Evolutionary conservation across 2,329 filamentous ascomycete genomes (phyloP).

Genomic region (Blastomyces emzantsi): DNA sequence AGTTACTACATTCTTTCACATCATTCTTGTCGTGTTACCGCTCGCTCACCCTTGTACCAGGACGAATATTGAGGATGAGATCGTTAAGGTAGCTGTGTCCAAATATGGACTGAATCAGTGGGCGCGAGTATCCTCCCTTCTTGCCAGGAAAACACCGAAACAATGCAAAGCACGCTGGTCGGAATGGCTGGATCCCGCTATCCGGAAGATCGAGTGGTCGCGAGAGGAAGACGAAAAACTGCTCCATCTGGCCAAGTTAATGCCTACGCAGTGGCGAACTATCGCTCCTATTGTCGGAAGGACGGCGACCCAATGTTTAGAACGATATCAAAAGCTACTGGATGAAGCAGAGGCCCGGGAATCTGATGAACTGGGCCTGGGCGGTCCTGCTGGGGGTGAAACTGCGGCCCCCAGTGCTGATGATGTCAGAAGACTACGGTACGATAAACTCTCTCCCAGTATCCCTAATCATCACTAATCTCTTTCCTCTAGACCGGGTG

Average conservation of each 20-base stretch:
- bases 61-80: conserved; percentile 79
- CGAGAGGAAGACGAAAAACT: conserved; percentile 98
- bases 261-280: conserved; percentile 98
- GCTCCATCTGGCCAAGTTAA: conserved; percentile 90
- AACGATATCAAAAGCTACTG: conserved; percentile 91
- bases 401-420: conserved; percentile 81
- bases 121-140: conserved; percentile 93
- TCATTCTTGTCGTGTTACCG: conserved; percentile 17
- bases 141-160: conserved; percentile 95
- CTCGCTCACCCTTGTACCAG: conserved; percentile 19
- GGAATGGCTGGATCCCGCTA: conserved; percentile 96
- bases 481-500: conserved; percentile 55
- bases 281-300: conserved; percentile 95
- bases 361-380: conserved; percentile 67
- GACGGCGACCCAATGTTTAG: conserved; percentile 93
- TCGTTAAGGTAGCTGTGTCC: conserved; percentile 88
- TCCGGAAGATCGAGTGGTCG: conserved; percentile 98
- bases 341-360: conserved; percentile 93
- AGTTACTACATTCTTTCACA: conserved; percentile 16
- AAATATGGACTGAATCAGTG: conserved; percentile 97
- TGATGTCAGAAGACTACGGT: conserved; percentile 73
- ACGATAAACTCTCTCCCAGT: conserved; percentile 19
- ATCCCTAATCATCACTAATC: conserved; percentile 12
- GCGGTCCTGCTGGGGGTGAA: conserved; percentile 79
- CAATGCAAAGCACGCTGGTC: conserved; percentile 98